Percentiles rank a stretch among this genome's conserved stretches.
phyloP scores from a whole-genome alignment of 768 basidiomycete genomes.

The Lentinula boryana region DNA sequence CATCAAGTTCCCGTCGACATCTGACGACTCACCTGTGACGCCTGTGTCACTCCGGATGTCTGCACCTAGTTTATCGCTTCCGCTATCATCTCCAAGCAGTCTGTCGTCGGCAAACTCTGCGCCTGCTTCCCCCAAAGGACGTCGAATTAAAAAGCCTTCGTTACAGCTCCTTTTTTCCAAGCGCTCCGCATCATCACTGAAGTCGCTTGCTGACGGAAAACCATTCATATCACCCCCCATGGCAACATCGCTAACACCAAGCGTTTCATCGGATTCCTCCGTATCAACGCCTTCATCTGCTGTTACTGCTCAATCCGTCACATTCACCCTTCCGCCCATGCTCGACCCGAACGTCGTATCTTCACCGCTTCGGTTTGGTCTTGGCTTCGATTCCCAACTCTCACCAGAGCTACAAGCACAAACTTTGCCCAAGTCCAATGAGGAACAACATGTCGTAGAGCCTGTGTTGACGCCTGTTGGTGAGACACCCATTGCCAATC shows the following conservation, averaged over 20 bases:
- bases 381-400: slow-evolving; percentile 25
- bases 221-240: slow-evolving; percentile 22
- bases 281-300: slow-evolving; percentile 47
- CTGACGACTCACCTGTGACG: slow-evolving; percentile 23
- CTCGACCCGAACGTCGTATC: slow-evolving; percentile 58
- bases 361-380: slow-evolving; percentile 38
- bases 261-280: slow-evolving; percentile 42
- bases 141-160: slow-evolving; percentile 59
- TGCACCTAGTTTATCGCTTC: slow-evolving; percentile 31
- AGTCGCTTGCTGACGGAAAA: slow-evolving; percentile 21
- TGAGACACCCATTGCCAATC: slow-evolving; percentile 32
- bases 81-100: slow-evolving; percentile 11
- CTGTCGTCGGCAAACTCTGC: slow-evolving; percentile 22
- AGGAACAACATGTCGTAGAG: slow-evolving; percentile 6
- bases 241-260: slow-evolving; percentile 23
- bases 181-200: slow-evolving; percentile 46
- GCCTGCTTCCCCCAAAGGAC: slow-evolving; percentile 22
- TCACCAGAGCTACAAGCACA: slow-evolving; percentile 11
- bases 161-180: slow-evolving; percentile 65
- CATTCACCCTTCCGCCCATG: slow-evolving; percentile 45
- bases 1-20: slow-evolving; percentile 41
- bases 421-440: slow-evolving; percentile 12
- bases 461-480: slow-evolving; percentile 12
- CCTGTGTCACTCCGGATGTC: slow-evolving; percentile 26
- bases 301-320: slow-evolving; percentile 50